phyloP scores from a whole-genome alignment of 202 grass and related monocot genomes.

The Zoysia matrella region DNA sequence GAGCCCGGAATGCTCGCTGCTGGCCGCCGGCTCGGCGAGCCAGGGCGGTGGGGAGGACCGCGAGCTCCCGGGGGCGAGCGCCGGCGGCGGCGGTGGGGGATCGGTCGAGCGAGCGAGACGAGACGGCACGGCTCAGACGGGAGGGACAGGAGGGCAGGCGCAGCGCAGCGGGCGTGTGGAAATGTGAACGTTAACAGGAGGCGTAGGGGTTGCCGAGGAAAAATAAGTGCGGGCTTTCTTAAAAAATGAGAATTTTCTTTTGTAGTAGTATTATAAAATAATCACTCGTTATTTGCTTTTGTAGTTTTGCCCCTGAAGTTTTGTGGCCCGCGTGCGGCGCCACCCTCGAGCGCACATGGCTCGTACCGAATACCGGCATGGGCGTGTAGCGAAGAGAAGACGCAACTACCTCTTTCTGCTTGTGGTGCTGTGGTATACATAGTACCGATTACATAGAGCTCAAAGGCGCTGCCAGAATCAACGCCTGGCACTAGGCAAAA shows the following conservation, averaged over 20 bases:
- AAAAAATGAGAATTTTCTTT: neutral
- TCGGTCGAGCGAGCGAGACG: constrained; percentile 8
- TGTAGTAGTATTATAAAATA: neutral
- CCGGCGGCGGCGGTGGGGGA: neutral
- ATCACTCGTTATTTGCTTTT: neutral
- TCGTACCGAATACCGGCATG: neutral
- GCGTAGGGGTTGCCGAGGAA: neutral
- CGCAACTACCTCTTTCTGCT: neutral
- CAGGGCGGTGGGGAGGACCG: neutral
- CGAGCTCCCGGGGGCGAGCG: neutral
- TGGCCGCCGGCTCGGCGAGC: neutral
- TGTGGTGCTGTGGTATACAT: neutral
- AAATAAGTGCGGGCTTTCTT: neutral
- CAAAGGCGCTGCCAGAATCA: too few species aligned
- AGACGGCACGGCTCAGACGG: neutral
- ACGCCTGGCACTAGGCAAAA: too few species aligned
- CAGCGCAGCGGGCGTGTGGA: constrained; percentile 9
- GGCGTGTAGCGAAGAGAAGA: neutral
- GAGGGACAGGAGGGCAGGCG: neutral
- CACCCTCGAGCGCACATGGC: neutral
- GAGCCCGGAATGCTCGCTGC: constrained; percentile 38
- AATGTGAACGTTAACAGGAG: constrained; percentile 53
- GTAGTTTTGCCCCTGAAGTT: neutral
- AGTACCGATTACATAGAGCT: too few species aligned
- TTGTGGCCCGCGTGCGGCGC: neutral